Conservation (phyloP, 2,329 filamentous ascomycete species). For the Scopulariopsis brevicaulis region DNA sequence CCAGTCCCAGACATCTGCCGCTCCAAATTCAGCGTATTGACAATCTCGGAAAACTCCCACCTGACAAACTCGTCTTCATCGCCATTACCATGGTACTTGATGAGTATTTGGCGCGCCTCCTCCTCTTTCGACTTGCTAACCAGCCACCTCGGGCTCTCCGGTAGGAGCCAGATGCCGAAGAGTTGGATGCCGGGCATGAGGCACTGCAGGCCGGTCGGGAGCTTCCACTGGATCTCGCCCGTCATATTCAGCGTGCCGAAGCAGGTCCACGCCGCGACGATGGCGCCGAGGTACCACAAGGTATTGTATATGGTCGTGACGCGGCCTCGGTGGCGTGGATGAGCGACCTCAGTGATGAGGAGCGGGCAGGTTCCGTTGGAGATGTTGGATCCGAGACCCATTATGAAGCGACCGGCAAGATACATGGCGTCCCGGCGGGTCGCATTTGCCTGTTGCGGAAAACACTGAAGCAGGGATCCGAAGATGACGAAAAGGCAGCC, state of each 20-base stretch:
- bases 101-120: slow-evolving; percentile 17
- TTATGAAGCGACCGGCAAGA: slow-evolving; percentile 36
- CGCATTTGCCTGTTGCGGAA: slow-evolving; percentile 11
- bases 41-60: slow-evolving; percentile 26
- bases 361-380: slow-evolving; percentile 37
- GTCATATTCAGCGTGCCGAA: slow-evolving; percentile 27
- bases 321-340: slow-evolving; percentile 40
- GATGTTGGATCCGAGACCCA: slow-evolving; percentile 42
- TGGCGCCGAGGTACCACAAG: slow-evolving; percentile 34
- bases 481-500: slow-evolving; percentile 19
- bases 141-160: slow-evolving; percentile 21
- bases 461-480: slow-evolving; percentile 21
- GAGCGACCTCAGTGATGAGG: slow-evolving; percentile 38
- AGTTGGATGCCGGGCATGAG: slow-evolving; percentile 28
- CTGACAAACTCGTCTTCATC: slow-evolving; percentile 25
- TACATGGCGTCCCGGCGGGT: slow-evolving; percentile 31
- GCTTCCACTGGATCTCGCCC: slow-evolving; percentile 23
- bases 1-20: slow-evolving; percentile 13
- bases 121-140: slow-evolving; percentile 17
- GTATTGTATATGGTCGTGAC: slow-evolving; percentile 42
- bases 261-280: slow-evolving; percentile 29
- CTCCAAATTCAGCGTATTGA: slow-evolving; percentile 14
- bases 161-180: slow-evolving; percentile 12
- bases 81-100: slow-evolving; percentile 38
- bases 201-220: slow-evolving; percentile 27